phyloP scores from a whole-genome alignment of 805 yeast genomes.

The Candida lessepsii region DNA sequence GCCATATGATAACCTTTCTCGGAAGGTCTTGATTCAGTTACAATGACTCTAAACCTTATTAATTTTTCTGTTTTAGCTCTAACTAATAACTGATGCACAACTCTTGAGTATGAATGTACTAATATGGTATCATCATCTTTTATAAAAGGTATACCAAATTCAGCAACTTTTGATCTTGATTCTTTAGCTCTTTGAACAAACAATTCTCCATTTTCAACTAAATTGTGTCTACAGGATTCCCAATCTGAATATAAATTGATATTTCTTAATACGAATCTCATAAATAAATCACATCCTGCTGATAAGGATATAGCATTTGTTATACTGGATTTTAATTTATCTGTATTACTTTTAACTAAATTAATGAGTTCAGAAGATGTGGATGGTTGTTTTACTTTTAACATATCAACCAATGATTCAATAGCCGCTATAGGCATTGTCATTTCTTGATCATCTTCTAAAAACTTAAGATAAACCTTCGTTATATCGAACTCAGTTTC shows the following conservation, averaged over 20 bases:
- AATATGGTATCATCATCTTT: conserved; percentile 89
- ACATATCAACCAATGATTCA: conserved; percentile 83
- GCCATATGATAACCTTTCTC: conserved; percentile 75
- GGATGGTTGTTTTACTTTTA: conserved; percentile 79
- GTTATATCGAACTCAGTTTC: conserved; percentile 66
- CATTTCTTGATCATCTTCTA: conserved; percentile 90
- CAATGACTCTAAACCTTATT: conserved; percentile 83
- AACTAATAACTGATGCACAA: conserved; percentile 71
- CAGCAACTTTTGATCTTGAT: conserved; percentile 83
- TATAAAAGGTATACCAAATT: conserved; percentile 82
- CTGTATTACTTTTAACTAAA: conserved; percentile 73
- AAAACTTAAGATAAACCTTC: conserved; percentile 71
- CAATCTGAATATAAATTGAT: conserved; percentile 87
- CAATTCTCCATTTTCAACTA: conserved; percentile 90
- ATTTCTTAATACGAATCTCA: conserved; percentile 88
- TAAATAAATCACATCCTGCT: conserved; percentile 97
- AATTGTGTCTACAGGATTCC: conserved; percentile 86
- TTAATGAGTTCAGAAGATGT: conserved; percentile 92
- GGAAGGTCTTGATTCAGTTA: conserved; percentile 90
- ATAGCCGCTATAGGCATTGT: conserved; percentile 99
- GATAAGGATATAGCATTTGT: conserved; percentile 89
- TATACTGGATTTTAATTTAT: conserved; percentile 70
- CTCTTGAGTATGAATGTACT: conserved; percentile 91
- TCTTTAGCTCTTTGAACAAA: conserved; percentile 91
- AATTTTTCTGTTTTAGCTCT: conserved; percentile 72